Percentiles rank a stretch among this genome's conserved stretches.
Conservation (phyloP, 192 early-diverging fungal species). For the Backusella morwellensis region DNA sequence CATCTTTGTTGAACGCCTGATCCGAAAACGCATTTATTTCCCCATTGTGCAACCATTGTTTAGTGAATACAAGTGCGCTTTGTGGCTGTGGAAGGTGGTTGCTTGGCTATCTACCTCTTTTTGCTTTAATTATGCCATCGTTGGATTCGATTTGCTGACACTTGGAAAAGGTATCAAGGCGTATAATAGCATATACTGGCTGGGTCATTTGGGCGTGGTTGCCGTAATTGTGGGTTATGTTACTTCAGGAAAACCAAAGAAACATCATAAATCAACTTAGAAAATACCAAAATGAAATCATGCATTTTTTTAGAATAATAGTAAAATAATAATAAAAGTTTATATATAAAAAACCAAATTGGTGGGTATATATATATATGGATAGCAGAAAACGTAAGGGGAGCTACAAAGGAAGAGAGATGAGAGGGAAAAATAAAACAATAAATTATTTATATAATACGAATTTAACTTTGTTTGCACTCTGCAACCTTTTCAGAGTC, state of each 20-base stretch:
- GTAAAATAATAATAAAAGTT: not conserved
- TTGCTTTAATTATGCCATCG: slow-evolving; percentile 46
- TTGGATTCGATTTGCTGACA: slow-evolving; percentile 48
- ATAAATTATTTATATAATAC: not conserved
- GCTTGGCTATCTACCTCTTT: slow-evolving; percentile 45
- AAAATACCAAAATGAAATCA: not conserved
- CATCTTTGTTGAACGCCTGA: slow-evolving; percentile 45
- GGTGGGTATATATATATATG: not conserved
- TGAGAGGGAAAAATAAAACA: too few species aligned
- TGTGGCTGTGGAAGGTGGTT: slow-evolving; percentile 28
- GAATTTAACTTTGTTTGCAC: not conserved
- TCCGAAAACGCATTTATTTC: slow-evolving; percentile 30
- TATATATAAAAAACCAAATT: not conserved
- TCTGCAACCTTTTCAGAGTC: not conserved
- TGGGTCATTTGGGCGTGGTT: slow-evolving; percentile 25
- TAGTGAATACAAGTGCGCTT: slow-evolving; percentile 19
- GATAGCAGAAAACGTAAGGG: not conserved
- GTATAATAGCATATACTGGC: slow-evolving; percentile 25
- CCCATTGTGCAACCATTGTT: slow-evolving; percentile 34
- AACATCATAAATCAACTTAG: not conserved
- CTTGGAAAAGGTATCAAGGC: slow-evolving; percentile 20
- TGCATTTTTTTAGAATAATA: not conserved
- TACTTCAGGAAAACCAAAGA: not conserved
- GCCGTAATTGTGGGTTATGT: slow-evolving; percentile 6
- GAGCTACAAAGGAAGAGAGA: not conserved